These are phyloP conservation scores for Fonsecaea pedrosoi DNA, from an alignment of 2,329 filamentous ascomycete genomes.

Conservation along the genomic window DNA sequence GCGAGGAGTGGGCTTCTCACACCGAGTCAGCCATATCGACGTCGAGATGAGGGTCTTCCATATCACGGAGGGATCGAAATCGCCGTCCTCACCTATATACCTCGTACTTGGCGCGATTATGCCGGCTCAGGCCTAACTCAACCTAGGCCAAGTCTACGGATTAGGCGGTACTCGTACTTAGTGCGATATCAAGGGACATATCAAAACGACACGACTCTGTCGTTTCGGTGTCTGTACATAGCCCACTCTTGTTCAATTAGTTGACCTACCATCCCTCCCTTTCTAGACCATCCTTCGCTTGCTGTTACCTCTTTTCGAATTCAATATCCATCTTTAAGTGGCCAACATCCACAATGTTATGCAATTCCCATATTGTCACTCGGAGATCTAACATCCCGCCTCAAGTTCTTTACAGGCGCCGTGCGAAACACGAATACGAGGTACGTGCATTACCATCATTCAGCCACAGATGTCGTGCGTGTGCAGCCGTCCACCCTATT, in stretches of 20 bases:
- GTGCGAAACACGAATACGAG: background rate
- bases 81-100: too few species aligned
- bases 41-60: background rate
- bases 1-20: background rate
- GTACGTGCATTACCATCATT: background rate
- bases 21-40: background rate
- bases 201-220: background rate
- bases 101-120: background rate
- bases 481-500: conserved; percentile 12
- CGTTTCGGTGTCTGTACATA: background rate
- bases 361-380: background rate
- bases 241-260: background rate
- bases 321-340: background rate
- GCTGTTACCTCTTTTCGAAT: background rate
- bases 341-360: background rate
- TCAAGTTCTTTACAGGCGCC: background rate
- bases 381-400: background rate
- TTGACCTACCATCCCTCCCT: background rate
- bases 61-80: background rate
- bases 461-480: background rate
- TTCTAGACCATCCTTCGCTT: conserved; percentile 1
- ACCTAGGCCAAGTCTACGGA: background rate
- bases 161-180: background rate
- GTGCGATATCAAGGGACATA: background rate
- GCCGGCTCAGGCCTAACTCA: background rate